phyloP scores from a whole-genome alignment of 345 rosid genomes.

The Brassica rapa region DNA sequence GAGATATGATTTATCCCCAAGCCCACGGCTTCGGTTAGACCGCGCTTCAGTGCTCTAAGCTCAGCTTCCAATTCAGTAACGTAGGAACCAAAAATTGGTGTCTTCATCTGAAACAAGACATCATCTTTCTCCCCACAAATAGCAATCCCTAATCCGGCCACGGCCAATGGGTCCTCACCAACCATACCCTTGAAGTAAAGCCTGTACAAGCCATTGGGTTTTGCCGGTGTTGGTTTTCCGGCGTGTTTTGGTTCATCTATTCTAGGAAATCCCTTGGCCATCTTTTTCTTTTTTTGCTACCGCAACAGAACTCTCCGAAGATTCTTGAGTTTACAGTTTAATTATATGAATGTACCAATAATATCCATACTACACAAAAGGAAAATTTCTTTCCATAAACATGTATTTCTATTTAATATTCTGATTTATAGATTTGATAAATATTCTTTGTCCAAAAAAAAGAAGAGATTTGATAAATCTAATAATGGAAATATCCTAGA shows the following conservation, averaged over 20 bases:
- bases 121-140: neutral
- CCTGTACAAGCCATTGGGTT: neutral
- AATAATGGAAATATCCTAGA: no score
- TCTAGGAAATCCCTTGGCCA: neutral
- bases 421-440: neutral
- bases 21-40: neutral
- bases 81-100: neutral
- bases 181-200: neutral
- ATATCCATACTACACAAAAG: neutral
- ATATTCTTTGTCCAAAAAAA: no score
- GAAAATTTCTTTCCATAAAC: neutral
- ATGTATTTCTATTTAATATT: neutral
- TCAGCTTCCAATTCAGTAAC: neutral
- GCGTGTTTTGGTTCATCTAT: neutral
- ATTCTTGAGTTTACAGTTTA: neutral
- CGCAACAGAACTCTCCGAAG: neutral
- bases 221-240: neutral
- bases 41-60: neutral
- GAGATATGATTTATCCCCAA: neutral
- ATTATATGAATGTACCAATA: neutral
- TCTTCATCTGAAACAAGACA: neutral
- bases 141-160: neutral
- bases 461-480: neutral
- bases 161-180: neutral
- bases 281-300: neutral